Conservation (phyloP, 2,329 filamentous ascomycete species). For the Pseudonectria foliicola region DNA sequence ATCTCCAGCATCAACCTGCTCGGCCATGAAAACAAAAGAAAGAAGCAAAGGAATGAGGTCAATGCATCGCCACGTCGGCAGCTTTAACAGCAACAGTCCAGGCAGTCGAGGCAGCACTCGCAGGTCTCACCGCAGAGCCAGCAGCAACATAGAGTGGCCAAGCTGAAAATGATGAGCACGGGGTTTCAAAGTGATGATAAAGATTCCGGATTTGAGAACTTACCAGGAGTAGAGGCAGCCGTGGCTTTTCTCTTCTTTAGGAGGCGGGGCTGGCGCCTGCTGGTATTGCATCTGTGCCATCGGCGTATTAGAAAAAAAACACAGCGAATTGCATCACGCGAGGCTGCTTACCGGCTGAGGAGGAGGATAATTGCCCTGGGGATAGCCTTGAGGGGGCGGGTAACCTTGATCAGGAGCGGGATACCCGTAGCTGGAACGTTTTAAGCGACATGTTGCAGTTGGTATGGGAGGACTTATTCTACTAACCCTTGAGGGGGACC, state of each 20-base stretch:
- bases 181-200: background rate
- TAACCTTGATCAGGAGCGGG: background rate
- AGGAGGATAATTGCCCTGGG: slow-evolving; percentile 17
- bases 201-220: too few species aligned
- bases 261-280: slow-evolving; percentile 24
- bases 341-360: slow-evolving; percentile 17
- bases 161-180: slow-evolving; percentile 11
- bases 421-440: background rate
- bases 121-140: slow-evolving; percentile 38
- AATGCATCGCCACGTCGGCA: too few species aligned
- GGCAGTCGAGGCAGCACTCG: slow-evolving; percentile 36
- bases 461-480: background rate
- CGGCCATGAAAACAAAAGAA: too few species aligned
- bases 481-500: slow-evolving; percentile 8
- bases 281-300: slow-evolving; percentile 29
- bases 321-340: background rate
- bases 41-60: too few species aligned
- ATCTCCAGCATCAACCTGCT: too few species aligned
- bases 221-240: slow-evolving; percentile 35
- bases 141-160: slow-evolving; percentile 37
- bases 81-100: slow-evolving; percentile 32
- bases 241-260: slow-evolving; percentile 32
- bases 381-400: slow-evolving; percentile 9
- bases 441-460: background rate
- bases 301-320: too few species aligned